These are phyloP conservation scores for Fusarium beomiforme DNA, from an alignment of 2,329 filamentous ascomycete species.

Conservation along the genomic window DNA sequence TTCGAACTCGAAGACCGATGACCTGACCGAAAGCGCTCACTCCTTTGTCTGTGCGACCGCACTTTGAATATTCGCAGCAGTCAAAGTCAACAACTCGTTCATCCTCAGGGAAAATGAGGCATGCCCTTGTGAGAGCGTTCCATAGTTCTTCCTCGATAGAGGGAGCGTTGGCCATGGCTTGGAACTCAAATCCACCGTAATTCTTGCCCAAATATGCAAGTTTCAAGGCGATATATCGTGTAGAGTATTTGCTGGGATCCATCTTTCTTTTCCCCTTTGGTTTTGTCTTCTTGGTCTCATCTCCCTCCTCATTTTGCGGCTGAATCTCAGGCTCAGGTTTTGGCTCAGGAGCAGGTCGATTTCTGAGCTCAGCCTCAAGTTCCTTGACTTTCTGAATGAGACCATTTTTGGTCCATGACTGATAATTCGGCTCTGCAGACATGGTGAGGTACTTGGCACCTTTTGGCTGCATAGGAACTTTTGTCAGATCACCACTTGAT, in stretches of 20 bases:
- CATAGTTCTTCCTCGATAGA: conserved; percentile 94
- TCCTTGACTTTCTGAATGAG: conserved; percentile 74
- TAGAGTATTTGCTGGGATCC: conserved; percentile 83
- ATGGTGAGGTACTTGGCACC: conserved; percentile 42
- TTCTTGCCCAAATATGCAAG: conserved; percentile 91
- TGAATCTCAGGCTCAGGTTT: neutral
- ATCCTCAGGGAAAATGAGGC: conserved; percentile 79
- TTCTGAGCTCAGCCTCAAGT: conserved; percentile 73
- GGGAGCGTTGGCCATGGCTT: conserved; percentile 75
- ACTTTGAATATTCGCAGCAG: conserved; percentile 92
- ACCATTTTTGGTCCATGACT: conserved; percentile 73
- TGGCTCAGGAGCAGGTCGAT: conserved; percentile 48
- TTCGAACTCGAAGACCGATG: conserved; percentile 83
- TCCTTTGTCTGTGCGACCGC: conserved; percentile 89
- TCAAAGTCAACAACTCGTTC: conserved; percentile 78
- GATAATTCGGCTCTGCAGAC: conserved; percentile 60
- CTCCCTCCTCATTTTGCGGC: conserved; percentile 1
- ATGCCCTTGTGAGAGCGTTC: conserved; percentile 85
- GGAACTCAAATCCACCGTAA: conserved; percentile 94
- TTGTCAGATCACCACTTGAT: conserved; percentile 37
- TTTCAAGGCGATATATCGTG: conserved; percentile 88
- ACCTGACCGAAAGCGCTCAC: conserved; percentile 98
- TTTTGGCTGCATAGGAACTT: conserved; percentile 22
- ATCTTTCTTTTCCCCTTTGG: conserved; percentile 65
- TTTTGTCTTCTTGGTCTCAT: conserved; percentile 39